Evolutionary conservation across 1,139 yeast species (phyloP), one percentile per base, ranked within the genome.

Genomic region (Debaryomyces psychrophilus): DNA sequence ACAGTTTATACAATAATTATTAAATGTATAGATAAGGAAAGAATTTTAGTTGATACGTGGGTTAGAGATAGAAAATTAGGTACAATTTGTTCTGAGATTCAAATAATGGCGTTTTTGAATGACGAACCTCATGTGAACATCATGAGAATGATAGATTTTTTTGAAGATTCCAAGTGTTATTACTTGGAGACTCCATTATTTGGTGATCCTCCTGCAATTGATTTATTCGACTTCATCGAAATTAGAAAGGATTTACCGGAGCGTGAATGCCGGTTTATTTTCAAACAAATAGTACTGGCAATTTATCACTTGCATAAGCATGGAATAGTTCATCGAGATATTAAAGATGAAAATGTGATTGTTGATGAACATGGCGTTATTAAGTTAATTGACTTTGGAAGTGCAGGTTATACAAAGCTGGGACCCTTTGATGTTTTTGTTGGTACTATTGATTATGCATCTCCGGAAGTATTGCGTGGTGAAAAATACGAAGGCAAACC

Each of bases 401-500:
- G 96, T 46, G 96, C 97, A 1, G 96, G 97, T 0, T 89, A 90
- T 64, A 81, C 84, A 18, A 82, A 80, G 53, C 92, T 85, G 66
- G 98, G 98, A 0, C 98, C 98, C 2, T 93, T 92, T 68, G 97
- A 92, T 58, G 96, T 92, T 8, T 93, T 93, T 68, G 98, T 93
- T 1, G 99, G 99, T 2, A 93, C 99, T 0, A 83, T 93, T 35
- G 98, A 93, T 64, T 93, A 92, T 64, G 98, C 98, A 0, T 95
- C 97, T 0, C 98, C 99, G 0, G 99, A 93, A 65, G 97, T 93
- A 0, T 73, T 93, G 29, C 78, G 85, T 44, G 99, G 98, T 7
- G 85, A 84, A 49, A 86, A 90, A 26, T 93, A 93, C 60, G 89
- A 83, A 47, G 99, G 99, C 17, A 85, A 82, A 62, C 93, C 96